Base-by-base conservation (phyloP, 495 filamentous ascomycete genomes). In the Talaromyces thailandensis region DNA sequence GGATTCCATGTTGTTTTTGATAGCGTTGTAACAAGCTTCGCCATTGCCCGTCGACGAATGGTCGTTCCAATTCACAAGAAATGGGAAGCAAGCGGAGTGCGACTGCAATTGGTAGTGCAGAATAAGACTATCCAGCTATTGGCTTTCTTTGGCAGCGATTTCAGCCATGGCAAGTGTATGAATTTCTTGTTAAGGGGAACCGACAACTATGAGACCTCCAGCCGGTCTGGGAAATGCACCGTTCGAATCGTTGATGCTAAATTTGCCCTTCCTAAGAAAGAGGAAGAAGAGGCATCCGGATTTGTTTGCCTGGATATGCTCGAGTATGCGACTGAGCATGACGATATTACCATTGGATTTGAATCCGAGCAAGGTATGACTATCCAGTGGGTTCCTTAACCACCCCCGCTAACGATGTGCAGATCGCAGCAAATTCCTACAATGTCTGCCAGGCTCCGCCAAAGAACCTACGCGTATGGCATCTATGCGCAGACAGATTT, bases 11-110 rank as follows among this genome's bases (percentile, higher is more conserved):
- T 93, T 2, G 75, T 88, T 3, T 95, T 86, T 64, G 91, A 95
- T 67, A 85, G 81, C 37, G 73, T 88, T 50, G 91, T 88, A 9
- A 76, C 82, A 0, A 86, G 82, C 4, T 91, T 95, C 66, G 83
- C 86, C 62, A 94, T 96, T 61, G 86, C 91, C 2, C 89, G 91
- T n/a, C 83, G 90, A 50, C 83, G 89, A 62, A 91, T 88, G 83
- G 87, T 94, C 24, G 89, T 93, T n/a, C 90, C 90, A 0, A 90
- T 93, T 56, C 86, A 92, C 73, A 95, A 96, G 75, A 92, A 90
- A 70, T 93, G 90, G 90, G 90, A 93, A 67, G 88, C 91, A 2
- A 82, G 76, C 11, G 75, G 77, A 32, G 87, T 89, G 12, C 84
- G 92, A 16, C 75, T 96, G 24, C 92, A 96, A 71, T 76, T 96